Conservation (phyloP, 148 eudicot species). For the Rhododendron williamsianum region DNA sequence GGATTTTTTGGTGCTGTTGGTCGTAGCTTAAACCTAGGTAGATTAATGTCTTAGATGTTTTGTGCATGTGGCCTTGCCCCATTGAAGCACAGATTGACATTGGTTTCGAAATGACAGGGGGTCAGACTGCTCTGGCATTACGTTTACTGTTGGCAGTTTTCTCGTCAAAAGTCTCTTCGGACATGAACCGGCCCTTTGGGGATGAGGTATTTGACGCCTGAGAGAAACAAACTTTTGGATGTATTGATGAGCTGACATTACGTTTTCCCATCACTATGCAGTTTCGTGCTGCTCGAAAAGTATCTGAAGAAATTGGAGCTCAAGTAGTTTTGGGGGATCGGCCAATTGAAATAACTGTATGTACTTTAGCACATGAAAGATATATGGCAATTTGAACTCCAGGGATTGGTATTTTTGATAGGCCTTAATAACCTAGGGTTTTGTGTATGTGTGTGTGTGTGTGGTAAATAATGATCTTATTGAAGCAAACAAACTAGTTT, state of each 20-base stretch:
- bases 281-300: conserved; percentile 90
- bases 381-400: neutral
- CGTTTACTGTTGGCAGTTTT: conserved; percentile 71
- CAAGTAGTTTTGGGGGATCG: conserved; percentile 96
- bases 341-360: conserved; percentile 87
- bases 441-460: too few species aligned
- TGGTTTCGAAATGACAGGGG: conserved; percentile 42
- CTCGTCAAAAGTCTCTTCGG: conserved; percentile 76
- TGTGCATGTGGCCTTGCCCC: neutral
- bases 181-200: conserved; percentile 74
- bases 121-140: conserved; percentile 88
- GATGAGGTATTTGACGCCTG: conserved; percentile 55
- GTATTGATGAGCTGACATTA: neutral
- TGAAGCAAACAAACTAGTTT: neutral
- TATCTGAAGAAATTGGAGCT: conserved; percentile 85
- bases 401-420: neutral
- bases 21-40: conserved; percentile 87
- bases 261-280: conserved; percentile 19
- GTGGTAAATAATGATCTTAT: too few species aligned
- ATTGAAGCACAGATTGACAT: neutral
- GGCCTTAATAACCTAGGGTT: neutral
- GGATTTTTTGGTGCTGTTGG: conserved; percentile 79
- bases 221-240: neutral
- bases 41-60: neutral
- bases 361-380: conserved; percentile 15